These are phyloP conservation scores for Prunus fruticosa DNA, from an alignment of 306 rosid genomes.

Conservation along the genomic window DNA sequence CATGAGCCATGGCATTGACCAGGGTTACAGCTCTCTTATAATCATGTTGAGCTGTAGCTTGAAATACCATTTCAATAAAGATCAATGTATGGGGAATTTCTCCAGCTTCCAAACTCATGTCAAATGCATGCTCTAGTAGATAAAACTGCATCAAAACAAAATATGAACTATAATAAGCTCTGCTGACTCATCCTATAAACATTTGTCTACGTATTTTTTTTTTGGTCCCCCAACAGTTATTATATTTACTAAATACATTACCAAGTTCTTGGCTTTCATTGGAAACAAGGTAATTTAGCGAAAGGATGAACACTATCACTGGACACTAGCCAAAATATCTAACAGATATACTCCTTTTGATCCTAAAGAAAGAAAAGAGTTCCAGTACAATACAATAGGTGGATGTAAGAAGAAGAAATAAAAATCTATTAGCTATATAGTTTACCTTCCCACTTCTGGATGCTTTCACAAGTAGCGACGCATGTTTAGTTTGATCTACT, in stretches of 20 bases:
- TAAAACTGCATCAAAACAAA: constrained; percentile 58
- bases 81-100: constrained; percentile 57
- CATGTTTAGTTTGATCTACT: constrained; percentile 65
- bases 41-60: constrained; percentile 47
- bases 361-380: background rate
- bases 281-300: no score
- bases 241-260: no score
- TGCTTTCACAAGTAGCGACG: constrained; percentile 59
- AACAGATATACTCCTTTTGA: background rate
- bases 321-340: background rate
- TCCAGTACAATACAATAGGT: background rate
- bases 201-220: background rate
- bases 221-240: background rate
- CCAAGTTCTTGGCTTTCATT: no score
- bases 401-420: background rate
- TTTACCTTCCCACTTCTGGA: constrained; percentile 89
- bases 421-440: background rate
- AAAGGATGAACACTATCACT: background rate
- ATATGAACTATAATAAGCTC: constrained; percentile 12
- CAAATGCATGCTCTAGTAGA: constrained; percentile 88
- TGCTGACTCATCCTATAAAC: background rate
- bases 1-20: constrained; percentile 65
- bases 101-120: constrained; percentile 67
- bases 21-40: constrained; percentile 62
- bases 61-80: constrained; percentile 71